phyloP scores from a whole-genome alignment of 306 rosid genomes.

The Styphnolobium japonicum region DNA sequence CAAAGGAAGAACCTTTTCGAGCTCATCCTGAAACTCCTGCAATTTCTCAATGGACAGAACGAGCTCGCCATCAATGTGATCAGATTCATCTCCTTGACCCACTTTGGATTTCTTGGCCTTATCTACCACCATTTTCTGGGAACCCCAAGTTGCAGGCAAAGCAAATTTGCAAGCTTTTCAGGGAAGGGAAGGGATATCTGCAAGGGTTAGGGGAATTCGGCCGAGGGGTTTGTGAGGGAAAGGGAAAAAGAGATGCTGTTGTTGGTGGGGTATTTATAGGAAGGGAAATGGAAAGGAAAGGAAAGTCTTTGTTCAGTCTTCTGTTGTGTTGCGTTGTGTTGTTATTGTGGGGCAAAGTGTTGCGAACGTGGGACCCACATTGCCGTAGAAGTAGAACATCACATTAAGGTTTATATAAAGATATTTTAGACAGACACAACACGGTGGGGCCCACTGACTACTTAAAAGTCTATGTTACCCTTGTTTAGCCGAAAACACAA shows the following conservation, averaged over 20 bases:
- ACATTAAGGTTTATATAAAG: neutral
- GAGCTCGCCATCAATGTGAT: conserved; percentile 14
- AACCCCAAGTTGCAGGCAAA: neutral
- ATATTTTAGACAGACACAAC: too few relatives aligned
- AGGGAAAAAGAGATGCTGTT: neutral
- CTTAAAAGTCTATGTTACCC: too few relatives aligned
- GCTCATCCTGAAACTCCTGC: conserved; percentile 25
- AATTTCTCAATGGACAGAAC: conserved; percentile 8
- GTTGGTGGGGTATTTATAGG: neutral
- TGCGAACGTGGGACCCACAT: neutral
- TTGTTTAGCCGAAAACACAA: too few relatives aligned
- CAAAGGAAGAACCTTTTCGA: conserved; percentile 23
- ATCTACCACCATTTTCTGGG: neutral
- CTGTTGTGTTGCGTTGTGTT: neutral
- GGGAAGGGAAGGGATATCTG: neutral
- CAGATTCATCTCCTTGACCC: neutral
- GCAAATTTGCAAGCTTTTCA: neutral
- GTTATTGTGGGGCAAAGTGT: neutral
- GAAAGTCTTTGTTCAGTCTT: neutral
- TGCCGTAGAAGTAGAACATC: neutral
- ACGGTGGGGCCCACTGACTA: too few relatives aligned
- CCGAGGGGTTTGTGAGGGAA: neutral
- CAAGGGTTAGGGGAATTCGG: neutral
- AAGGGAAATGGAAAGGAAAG: neutral
- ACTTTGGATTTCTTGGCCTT: conserved; percentile 13